Conservation (phyloP, 2,329 filamentous ascomycete genomes). For the Trichoderma polysporum region DNA sequence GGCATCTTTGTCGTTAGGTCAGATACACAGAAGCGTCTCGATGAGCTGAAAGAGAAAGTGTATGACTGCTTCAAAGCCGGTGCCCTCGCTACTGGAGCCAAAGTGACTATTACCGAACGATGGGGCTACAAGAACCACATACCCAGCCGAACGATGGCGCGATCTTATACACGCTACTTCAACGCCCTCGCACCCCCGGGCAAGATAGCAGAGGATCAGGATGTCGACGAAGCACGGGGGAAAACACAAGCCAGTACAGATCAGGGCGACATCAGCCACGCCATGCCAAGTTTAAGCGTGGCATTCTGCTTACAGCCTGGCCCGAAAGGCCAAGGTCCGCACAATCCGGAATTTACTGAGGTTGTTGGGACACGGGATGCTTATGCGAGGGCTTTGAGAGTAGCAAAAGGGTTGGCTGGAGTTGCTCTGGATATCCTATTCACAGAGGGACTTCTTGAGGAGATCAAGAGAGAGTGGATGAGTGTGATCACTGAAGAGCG, state of each 20-base stretch:
- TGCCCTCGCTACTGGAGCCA: slow-evolving; percentile 45
- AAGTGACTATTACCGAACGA: slow-evolving; percentile 39
- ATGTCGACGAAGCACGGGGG: slow-evolving; percentile 43
- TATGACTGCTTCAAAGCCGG: slow-evolving; percentile 41
- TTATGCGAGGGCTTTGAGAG: slow-evolving; percentile 46
- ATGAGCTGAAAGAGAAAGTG: slow-evolving; percentile 42
- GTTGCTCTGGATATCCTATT: slow-evolving; percentile 49
- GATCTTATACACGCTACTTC: slow-evolving; percentile 46
- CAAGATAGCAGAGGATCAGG: slow-evolving; percentile 37
- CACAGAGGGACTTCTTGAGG: slow-evolving; percentile 41
- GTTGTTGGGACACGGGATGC: slow-evolving; percentile 50
- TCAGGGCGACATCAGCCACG: slow-evolving; percentile 59
- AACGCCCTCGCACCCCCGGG: slow-evolving; percentile 39
- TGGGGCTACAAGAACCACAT: slow-evolving; percentile 55
- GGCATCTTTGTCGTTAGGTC: slow-evolving; percentile 47
- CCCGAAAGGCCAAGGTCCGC: slow-evolving; percentile 40
- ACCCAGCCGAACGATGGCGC: slow-evolving; percentile 50
- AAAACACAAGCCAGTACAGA: slow-evolving; percentile 56
- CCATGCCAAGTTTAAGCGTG: slow-evolving; percentile 53
- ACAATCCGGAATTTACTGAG: slow-evolving; percentile 52
- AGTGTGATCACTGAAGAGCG: background rate
- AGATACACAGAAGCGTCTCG: slow-evolving; percentile 41
- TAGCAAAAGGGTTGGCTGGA: slow-evolving; percentile 49
- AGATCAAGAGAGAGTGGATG: slow-evolving; percentile 35
- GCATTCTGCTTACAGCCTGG: slow-evolving; percentile 52